A percentile compares a stretch with the other conserved stretches of the same genome.
Evolutionary conservation across 495 filamentous ascomycete genomes (phyloP).

Genomic region (Tuber aestivum): DNA sequence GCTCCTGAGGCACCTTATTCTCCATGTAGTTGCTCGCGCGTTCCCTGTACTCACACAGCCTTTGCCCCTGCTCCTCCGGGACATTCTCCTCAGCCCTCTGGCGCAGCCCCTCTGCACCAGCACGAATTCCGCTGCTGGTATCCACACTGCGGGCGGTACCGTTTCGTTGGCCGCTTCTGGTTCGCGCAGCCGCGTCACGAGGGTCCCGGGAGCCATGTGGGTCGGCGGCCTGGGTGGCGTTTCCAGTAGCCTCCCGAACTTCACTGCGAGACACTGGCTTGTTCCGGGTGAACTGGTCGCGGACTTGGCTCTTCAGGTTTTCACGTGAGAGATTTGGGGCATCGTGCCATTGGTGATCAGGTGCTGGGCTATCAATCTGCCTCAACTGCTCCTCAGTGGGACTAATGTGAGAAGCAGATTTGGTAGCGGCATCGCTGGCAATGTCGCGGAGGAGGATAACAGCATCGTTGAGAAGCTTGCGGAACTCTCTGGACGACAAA

Average conservation of each 20-base stretch:
- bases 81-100: slow-evolving; percentile 51
- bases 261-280: slow-evolving; percentile 51
- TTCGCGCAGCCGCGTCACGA: slow-evolving; percentile 46
- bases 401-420: slow-evolving; percentile 70
- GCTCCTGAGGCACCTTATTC: slow-evolving; percentile 84
- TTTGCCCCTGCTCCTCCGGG: slow-evolving; percentile 60
- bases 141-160: slow-evolving; percentile 52
- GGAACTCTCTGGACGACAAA: slow-evolving; percentile 32
- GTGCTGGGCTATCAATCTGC: slow-evolving; percentile 74
- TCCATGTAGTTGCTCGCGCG: slow-evolving; percentile 66
- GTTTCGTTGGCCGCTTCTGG: slow-evolving; percentile 48
- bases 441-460: slow-evolving; percentile 77
- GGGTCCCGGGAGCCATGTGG: slow-evolving; percentile 51
- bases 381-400: slow-evolving; percentile 69
- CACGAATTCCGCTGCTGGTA: slow-evolving; percentile 49
- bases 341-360: slow-evolving; percentile 92
- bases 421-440: slow-evolving; percentile 78
- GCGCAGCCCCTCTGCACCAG: slow-evolving; percentile 51
- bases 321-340: slow-evolving; percentile 69
- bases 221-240: slow-evolving; percentile 53
- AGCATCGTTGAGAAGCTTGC: slow-evolving; percentile 64
- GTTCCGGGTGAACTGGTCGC: slow-evolving; percentile 56
- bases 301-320: slow-evolving; percentile 61
- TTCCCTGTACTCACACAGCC: slow-evolving; percentile 52
- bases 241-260: slow-evolving; percentile 51